Conservation (phyloP, 139 green algal genomes). For the Mesotaenium endlicherianum region DNA sequence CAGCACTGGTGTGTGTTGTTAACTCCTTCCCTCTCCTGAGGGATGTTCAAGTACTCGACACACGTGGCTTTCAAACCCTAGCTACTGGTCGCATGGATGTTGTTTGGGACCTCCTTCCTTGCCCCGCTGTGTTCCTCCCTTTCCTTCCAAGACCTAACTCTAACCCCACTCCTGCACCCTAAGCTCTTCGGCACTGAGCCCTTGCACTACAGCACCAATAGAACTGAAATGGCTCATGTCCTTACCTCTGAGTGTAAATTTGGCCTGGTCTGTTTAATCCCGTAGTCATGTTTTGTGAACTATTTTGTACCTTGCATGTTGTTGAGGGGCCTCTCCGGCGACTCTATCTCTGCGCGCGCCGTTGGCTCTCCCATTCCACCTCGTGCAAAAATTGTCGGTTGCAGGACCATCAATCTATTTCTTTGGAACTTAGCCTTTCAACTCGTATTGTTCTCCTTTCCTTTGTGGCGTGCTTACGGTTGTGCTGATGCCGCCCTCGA, state of each 20-base stretch:
- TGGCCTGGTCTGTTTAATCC: neutral
- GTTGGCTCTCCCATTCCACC: neutral
- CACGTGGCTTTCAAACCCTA: neutral
- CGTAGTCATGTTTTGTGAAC: too few relatives aligned
- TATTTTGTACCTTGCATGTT: too few relatives aligned
- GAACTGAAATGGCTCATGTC: neutral
- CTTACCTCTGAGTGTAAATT: neutral
- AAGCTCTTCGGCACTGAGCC: too few relatives aligned
- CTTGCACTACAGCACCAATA: neutral
- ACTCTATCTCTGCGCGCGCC: too few relatives aligned
- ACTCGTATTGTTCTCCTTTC: neutral
- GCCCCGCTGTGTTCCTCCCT: too few relatives aligned
- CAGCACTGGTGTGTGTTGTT: neutral
- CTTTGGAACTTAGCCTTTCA: neutral
- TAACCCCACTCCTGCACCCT: too few relatives aligned
- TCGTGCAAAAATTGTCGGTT: neutral
- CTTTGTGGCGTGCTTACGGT: neutral
- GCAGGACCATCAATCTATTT: neutral
- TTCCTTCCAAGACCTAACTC: too few relatives aligned
- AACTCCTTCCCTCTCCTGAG: neutral
- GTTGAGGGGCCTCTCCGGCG: too few relatives aligned
- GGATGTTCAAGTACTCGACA: neutral
- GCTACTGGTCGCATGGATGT: neutral
- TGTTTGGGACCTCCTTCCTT: neutral
- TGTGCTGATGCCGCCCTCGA: neutral